These are phyloP conservation scores for Colletotrichum coccodes DNA, from an alignment of 2,329 filamentous ascomycete species.

Conservation along the genomic window DNA sequence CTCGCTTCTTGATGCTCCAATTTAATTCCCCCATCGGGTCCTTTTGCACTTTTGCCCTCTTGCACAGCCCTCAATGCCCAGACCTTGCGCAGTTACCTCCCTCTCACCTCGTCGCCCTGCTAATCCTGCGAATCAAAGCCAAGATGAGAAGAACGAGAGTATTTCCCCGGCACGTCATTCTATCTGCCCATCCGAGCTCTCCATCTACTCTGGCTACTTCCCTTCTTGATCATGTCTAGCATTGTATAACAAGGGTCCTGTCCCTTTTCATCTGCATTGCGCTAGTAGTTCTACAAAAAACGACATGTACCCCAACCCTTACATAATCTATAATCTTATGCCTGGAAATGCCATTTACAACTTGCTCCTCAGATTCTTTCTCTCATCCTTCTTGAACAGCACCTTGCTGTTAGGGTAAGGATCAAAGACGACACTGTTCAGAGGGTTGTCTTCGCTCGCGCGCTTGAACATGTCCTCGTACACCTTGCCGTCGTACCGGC, in stretches of 20 bases:
- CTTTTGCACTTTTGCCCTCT: slow-evolving; percentile 27
- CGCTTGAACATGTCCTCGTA: slow-evolving; percentile 82
- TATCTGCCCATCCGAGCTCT: slow-evolving; percentile 6
- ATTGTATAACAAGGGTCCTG: background rate
- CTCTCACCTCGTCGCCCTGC: slow-evolving; percentile 16
- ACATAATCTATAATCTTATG: background rate
- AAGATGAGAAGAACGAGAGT: slow-evolving; percentile 14
- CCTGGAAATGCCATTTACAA: slow-evolving; percentile 44
- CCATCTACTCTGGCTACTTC: slow-evolving; percentile 22
- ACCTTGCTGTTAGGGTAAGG: slow-evolving; percentile 73
- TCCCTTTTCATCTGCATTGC: background rate
- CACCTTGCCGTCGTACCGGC: slow-evolving; percentile 77
- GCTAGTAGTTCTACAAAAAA: background rate
- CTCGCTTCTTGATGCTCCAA: slow-evolving; percentile 29
- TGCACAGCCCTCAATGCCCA: slow-evolving; percentile 34
- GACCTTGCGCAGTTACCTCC: slow-evolving; percentile 26
- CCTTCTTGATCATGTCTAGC: slow-evolving; percentile 20
- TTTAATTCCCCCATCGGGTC: slow-evolving; percentile 29
- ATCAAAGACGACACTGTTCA: slow-evolving; percentile 78
- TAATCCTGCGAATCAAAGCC: slow-evolving; percentile 27
- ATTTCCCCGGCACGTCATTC: slow-evolving; percentile 25
- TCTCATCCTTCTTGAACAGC: slow-evolving; percentile 69
- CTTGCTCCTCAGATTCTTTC: slow-evolving; percentile 54
- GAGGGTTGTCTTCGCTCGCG: slow-evolving; percentile 77
- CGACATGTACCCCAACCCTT: background rate